Evolutionary conservation across 345 rosid genomes (phyloP).

Genomic region (Dovyalis caffra): DNA sequence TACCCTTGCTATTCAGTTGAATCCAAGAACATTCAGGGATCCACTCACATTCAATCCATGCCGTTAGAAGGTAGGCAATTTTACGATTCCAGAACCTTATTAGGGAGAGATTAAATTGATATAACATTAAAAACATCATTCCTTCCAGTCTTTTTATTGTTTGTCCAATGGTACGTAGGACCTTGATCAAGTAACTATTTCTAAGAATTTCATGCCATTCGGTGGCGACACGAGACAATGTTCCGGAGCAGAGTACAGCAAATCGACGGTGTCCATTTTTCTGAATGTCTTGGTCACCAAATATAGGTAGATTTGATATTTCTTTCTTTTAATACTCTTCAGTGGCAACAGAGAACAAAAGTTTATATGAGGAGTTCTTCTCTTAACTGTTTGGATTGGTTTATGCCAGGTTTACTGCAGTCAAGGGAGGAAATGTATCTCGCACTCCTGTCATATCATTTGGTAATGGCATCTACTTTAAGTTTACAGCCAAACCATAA

Average conservation of each 20-base stretch:
- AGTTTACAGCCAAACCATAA: no score
- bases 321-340: no score
- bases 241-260: slow-evolving; percentile 23
- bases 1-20: no score
- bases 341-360: no score
- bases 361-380: no score
- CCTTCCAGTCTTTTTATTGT: no score
- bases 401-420: neutral
- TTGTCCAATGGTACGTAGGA: neutral
- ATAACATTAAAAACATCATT: no score
- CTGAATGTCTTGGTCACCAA: slow-evolving; percentile 30
- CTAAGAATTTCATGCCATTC: no score
- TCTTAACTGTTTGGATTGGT: no score
- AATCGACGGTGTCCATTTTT: slow-evolving; percentile 14
- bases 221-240: slow-evolving; percentile 18
- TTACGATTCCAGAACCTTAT: no score
- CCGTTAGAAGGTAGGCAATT: slow-evolving; percentile 37
- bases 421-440: neutral
- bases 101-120: no score
- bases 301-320: slow-evolving; percentile 16
- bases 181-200: neutral
- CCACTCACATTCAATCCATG: slow-evolving; percentile 6
- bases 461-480: neutral
- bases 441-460: neutral
- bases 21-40: no score